Conservation (phyloP, 768 basidiomycete species). For the Glaciozyma antarctica region DNA sequence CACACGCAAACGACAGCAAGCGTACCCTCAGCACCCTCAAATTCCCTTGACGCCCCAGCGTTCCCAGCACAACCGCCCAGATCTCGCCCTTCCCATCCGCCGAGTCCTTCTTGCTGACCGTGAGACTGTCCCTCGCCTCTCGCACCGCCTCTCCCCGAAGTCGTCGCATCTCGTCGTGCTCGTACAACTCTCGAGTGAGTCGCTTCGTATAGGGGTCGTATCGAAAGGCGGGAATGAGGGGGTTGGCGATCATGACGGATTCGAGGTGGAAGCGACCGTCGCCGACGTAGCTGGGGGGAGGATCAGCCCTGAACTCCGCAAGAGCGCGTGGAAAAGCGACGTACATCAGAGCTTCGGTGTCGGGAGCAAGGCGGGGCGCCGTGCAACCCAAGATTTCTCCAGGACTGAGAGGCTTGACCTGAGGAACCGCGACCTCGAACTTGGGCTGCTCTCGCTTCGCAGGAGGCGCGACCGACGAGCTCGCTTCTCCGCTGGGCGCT, state of each 20-base stretch:
- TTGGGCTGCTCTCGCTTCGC: constrained; percentile 45
- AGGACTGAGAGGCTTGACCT: constrained; percentile 84
- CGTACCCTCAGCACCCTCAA: constrained; percentile 71
- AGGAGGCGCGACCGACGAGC: not conserved
- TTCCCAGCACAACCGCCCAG: constrained; percentile 92
- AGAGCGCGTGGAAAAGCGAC: constrained; percentile 34
- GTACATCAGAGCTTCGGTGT: constrained; percentile 85
- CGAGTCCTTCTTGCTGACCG: not conserved
- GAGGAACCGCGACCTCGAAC: constrained; percentile 69
- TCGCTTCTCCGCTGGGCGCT: not conserved
- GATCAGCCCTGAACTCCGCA: not conserved
- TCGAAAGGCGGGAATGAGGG: constrained; percentile 82
- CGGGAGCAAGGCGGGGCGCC: constrained; percentile 59
- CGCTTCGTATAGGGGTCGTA: constrained; percentile 99
- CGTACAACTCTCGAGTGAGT: constrained; percentile 81
- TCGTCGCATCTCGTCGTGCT: constrained; percentile 75
- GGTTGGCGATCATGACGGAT: constrained; percentile 99
- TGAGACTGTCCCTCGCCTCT: constrained; percentile 54
- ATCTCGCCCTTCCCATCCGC: constrained; percentile 14
- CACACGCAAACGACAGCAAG: not conserved
- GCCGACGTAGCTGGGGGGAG: constrained; percentile 58
- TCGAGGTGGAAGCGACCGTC: constrained; percentile 98
- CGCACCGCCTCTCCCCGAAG: constrained; percentile 66
- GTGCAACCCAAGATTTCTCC: constrained; percentile 97
- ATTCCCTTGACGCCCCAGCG: constrained; percentile 87